Base-by-base conservation (phyloP, 805 yeast genomes). In the Spathaspora girioi region DNA sequence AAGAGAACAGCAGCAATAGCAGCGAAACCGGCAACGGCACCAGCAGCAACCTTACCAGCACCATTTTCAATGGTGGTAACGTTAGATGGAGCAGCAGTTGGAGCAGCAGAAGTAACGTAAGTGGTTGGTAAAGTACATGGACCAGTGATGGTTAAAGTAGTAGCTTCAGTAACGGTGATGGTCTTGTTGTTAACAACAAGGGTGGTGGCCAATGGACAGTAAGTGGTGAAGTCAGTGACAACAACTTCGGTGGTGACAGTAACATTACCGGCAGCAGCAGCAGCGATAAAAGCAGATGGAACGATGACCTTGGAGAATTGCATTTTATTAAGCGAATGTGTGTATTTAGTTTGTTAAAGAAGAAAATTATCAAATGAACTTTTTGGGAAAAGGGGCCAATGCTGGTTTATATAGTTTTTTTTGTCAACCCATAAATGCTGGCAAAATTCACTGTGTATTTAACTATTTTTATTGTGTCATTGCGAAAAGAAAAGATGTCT, bases 71-170 rank as follows among this genome's bases (percentile, higher is more conserved):
- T 64, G 48, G 64, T 53, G 54, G 67, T 61, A 49, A 65, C 60
- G 46, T 64, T 56, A 53, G 69, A 57, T 40, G 60, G 61, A 51
- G 61, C 59, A 50, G 69, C 54, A 17, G 55, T 43, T 19, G 43
- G 50, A 35, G 51, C 48, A 52, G 66, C 54, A 20, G 66, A 47
- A 55, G 66, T 60, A 47, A 62, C 65, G 65, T 64, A 65, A 60
- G 75, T 72, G 71, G 76, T 70, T 66, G 83, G 78, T 64, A 83
- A 64, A 66, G 93, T 87, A 79, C 96, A 89, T 68, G 92, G 92
- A 79, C 89, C 86, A 64, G 96, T 86, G 81, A 88, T 79, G 69
- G 94, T 88, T 63, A 89, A 71, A 60, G 96, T 88, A 69, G 93
- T 86, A 55, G 93, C 83, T 63, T 70, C 84, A 55, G 92, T 82